Evolutionary conservation across 768 basidiomycete genomes (phyloP), one percentile per base, ranked within the genome.

Genomic region (Boletus speciosus): DNA sequence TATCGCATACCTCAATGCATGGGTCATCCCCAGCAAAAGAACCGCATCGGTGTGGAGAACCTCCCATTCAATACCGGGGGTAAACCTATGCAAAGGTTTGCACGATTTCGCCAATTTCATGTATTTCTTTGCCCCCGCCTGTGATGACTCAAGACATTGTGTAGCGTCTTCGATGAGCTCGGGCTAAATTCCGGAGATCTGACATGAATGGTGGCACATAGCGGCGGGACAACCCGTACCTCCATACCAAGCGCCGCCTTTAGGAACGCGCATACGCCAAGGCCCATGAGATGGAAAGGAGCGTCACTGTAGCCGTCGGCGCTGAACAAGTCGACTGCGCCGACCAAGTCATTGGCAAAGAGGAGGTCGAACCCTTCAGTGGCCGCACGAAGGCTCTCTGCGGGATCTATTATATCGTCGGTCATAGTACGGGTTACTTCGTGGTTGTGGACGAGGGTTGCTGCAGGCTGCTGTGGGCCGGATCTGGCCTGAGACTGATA

Each of bases 171-270:
- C 72, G 76, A 92, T 82, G 35, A 86, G 65, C 31, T 74, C 81
- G 1, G 77, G 65, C 86, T 88, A 55, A 27, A 49, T 19, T 6
- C 32, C 5, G 31, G 19, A 39, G 19, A 27, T 29, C 45, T 37
- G 10, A 12, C 5, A 32, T 27, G 23, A 23, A 32, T 8, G 2
- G 34, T 11, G 36, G 31, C 0, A 37, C 14, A 41, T 6, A 11
- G n/a, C 23, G 41, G 7, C 8, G 0, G 19, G 21, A 35, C 5
- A 9, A 6, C 14, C 6, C 54, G 12, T 36, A 85, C 86, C 79
- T 92, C 90, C 83, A 90, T 82, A n/a, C 88, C 86, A 14, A 91
- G 71, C 1, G 85, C 87, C 0, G 88, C 90, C 66, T 90, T 84
- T 41, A 91, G 72, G 60, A 91, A 91, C 1, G 81, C 80, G 54